Conservation (phyloP, 73 alveolate genomes). For the Paramecium bursaria region DNA sequence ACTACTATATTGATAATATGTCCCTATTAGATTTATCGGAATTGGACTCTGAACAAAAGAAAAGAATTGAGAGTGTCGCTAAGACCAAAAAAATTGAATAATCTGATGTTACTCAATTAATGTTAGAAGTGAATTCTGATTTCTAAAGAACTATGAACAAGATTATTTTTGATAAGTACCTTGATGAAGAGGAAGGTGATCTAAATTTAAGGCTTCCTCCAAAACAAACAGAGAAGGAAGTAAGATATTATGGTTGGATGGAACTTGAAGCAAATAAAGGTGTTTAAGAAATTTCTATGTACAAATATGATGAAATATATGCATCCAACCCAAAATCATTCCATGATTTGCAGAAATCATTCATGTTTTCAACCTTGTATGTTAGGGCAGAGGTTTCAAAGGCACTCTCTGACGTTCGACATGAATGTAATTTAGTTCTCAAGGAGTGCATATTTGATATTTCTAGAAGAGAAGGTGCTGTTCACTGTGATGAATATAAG, state of each 20-base stretch:
- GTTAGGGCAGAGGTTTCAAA: constrained; percentile 85
- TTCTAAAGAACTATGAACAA: constrained; percentile 97
- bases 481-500: constrained; percentile 91
- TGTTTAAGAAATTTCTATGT: constrained; percentile 59
- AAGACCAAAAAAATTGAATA: constrained; percentile 66
- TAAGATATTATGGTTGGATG: constrained; percentile 80
- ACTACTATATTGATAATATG: constrained; percentile 90
- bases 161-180: constrained; percentile 93
- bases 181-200: constrained; percentile 73
- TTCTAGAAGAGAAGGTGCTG: constrained; percentile 31
- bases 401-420: constrained; percentile 88
- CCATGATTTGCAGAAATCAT: constrained; percentile 85
- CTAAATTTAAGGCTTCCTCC: constrained; percentile 76
- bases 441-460: constrained; percentile 42
- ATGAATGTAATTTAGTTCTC: constrained; percentile 71
- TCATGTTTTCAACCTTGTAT: constrained; percentile 86
- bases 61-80: constrained; percentile 76
- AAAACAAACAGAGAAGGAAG: constrained; percentile 63
- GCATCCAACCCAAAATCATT: constrained; percentile 76
- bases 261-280: constrained; percentile 71
- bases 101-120: constrained; percentile 76
- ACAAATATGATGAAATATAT: constrained; percentile 74
- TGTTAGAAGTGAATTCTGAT: constrained; percentile 85
- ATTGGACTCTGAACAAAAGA: constrained; percentile 83
- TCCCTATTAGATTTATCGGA: constrained; percentile 87